Conservation (phyloP, 2,329 filamentous ascomycete genomes). For the Xylariaceae sp. region DNA sequence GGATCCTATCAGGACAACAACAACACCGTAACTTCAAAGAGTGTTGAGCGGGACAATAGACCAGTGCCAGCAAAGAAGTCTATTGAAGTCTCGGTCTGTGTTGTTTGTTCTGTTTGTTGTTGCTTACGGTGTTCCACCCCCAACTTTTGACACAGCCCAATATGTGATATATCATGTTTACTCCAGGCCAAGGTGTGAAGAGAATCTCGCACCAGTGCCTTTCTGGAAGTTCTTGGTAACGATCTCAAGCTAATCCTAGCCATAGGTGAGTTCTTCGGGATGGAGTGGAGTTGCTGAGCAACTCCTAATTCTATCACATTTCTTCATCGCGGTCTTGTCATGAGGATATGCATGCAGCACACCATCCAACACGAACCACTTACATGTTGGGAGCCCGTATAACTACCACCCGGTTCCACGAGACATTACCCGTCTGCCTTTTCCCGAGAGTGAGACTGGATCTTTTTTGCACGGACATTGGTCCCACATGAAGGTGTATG, state of each 20-base stretch:
- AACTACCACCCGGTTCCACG: slow-evolving; percentile 3
- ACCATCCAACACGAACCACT: neutral
- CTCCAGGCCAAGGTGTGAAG: neutral
- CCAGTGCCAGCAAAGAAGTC: too few relatives aligned
- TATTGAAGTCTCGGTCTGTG: neutral
- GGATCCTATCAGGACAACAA: neutral
- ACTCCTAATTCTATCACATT: neutral
- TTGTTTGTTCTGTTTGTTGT: neutral
- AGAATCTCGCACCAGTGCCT: neutral
- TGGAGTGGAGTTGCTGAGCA: neutral
- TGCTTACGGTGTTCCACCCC: neutral
- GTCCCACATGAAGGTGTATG: neutral
- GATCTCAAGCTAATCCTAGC: neutral
- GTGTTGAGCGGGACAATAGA: too few relatives aligned
- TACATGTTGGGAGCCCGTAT: neutral
- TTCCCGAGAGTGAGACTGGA: neutral
- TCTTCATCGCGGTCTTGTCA: neutral
- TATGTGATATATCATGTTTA: neutral
- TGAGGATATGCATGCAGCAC: neutral
- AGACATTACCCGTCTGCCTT: slow-evolving; percentile 7
- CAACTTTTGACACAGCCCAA: too few relatives aligned
- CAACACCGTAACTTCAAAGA: neutral
- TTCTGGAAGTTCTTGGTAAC: neutral
- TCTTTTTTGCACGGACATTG: neutral
- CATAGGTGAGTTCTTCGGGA: neutral